phyloP scores from a whole-genome alignment of 2,329 filamentous ascomycete species.

The Septoria petroselini region DNA sequence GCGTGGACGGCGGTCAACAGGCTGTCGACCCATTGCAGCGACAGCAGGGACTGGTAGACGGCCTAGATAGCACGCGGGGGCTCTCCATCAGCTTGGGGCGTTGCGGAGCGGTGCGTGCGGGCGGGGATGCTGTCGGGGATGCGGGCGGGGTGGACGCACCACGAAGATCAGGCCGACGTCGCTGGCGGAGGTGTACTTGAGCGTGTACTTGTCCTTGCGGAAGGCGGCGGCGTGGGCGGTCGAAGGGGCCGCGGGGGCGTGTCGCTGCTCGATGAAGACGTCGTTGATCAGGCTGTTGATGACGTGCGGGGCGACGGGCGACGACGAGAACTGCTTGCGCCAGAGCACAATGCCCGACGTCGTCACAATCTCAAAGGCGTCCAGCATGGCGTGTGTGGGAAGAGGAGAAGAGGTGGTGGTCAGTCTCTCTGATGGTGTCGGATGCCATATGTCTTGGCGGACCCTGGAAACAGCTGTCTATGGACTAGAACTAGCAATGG shows the following conservation, averaged over 20 bases:
- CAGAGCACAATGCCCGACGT: constrained; percentile 95
- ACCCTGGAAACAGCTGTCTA: no score
- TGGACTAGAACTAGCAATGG: no score
- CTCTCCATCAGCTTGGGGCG: constrained; percentile 22
- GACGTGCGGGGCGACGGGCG: constrained; percentile 72
- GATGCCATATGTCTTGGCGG: no score
- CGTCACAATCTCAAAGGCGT: constrained; percentile 94
- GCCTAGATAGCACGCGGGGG: constrained; percentile 63
- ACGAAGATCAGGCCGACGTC: constrained; percentile 95
- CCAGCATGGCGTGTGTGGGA: no score
- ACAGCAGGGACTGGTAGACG: constrained; percentile 91
- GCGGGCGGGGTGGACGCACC: constrained; percentile 50
- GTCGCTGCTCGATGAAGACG: constrained; percentile 95
- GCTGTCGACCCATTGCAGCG: constrained; percentile 95
- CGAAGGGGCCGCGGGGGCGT: constrained; percentile 55
- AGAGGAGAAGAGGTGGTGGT: no score
- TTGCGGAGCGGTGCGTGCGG: no score
- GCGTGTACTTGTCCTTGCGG: constrained; percentile 85
- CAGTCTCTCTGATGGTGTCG: no score
- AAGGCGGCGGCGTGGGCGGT: constrained; percentile 63
- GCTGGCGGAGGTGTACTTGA: constrained; percentile 91
- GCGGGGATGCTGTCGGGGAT: background rate
- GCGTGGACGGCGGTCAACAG: constrained; percentile 92
- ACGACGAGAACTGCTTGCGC: constrained; percentile 85
- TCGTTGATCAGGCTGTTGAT: constrained; percentile 95